phyloP scores from a whole-genome alignment of 2,329 filamentous ascomycete genomes.

The Macrophomina tecta region DNA sequence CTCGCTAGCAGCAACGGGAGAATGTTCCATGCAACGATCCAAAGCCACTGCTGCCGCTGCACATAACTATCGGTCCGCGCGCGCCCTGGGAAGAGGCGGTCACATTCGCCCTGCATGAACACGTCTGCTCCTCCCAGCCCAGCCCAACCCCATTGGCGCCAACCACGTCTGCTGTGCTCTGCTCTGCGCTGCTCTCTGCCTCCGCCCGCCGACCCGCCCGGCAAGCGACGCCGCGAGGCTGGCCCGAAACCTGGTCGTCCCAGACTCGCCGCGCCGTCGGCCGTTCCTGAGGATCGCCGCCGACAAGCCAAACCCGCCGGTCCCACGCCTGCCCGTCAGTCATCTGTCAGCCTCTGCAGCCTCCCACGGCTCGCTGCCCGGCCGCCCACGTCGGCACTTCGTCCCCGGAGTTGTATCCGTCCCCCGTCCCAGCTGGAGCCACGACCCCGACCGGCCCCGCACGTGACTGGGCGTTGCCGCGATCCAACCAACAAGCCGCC shows the following conservation, averaged over 20 bases:
- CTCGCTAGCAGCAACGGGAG: conserved; percentile 21
- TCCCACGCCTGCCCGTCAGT: conserved; percentile 1
- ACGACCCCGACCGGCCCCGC: not conserved
- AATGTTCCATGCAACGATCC: conserved; percentile 18
- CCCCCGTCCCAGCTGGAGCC: not conserved
- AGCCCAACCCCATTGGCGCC: not conserved
- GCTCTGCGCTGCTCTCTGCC: too few relatives aligned
- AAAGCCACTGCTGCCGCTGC: conserved; percentile 7
- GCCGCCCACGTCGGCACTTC: conserved; percentile 1
- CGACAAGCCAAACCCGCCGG: not conserved
- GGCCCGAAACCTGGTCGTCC: not conserved
- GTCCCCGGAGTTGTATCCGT: conserved; percentile 4
- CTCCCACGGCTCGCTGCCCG: not conserved
- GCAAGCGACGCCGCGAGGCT: not conserved
- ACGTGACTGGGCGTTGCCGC: conserved; percentile 21
- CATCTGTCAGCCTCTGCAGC: not conserved
- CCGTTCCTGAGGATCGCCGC: conserved; percentile 22
- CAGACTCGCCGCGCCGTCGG: not conserved
- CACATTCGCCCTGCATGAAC: conserved; percentile 26
- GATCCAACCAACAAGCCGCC: not conserved
- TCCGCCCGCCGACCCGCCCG: not conserved
- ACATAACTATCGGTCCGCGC: conserved; percentile 8
- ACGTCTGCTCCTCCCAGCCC: conserved; percentile 13
- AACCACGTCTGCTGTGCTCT: too few relatives aligned
- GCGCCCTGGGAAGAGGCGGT: conserved; percentile 17